phyloP scores from a whole-genome alignment of 2,329 filamentous ascomycete species.

The Aspergillus spinulosporus region DNA sequence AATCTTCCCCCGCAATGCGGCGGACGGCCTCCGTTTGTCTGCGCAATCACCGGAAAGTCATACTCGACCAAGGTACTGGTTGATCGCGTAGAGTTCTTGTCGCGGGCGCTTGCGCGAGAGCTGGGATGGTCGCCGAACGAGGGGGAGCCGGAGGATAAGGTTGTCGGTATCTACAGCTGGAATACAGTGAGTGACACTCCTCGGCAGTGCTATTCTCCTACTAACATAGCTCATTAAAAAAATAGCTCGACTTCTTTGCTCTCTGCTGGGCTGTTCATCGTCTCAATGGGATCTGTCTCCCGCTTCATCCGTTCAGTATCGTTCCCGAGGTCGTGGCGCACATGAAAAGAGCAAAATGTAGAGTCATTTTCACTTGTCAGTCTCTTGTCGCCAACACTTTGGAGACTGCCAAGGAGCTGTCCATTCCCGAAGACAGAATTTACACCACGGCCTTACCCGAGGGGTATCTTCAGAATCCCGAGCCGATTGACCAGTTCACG shows the following conservation, averaged over 20 bases:
- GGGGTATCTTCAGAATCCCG: background rate
- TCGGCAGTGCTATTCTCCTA: background rate
- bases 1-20: slow-evolving; percentile 10
- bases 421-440: background rate
- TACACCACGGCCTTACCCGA: slow-evolving; percentile 8
- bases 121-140: slow-evolving; percentile 14
- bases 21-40: slow-evolving; percentile 8
- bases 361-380: slow-evolving; percentile 11
- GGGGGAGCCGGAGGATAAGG: slow-evolving; percentile 14
- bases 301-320: slow-evolving; percentile 8
- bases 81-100: slow-evolving; percentile 11
- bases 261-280: slow-evolving; percentile 16
- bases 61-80: slow-evolving; percentile 3
- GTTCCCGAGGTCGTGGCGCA: slow-evolving; percentile 10
- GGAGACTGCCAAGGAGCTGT: background rate
- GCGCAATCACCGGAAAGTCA: slow-evolving; percentile 5
- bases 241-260: slow-evolving; percentile 13
- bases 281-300: slow-evolving; percentile 14
- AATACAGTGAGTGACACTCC: slow-evolving; percentile 10
- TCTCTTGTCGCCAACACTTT: slow-evolving; percentile 7
- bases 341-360: slow-evolving; percentile 3
- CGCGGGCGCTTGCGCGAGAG: slow-evolving; percentile 9
- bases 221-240: background rate
- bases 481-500: slow-evolving; percentile 10
- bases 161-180: slow-evolving; percentile 13